phyloP scores from a whole-genome alignment of 1,284 basidiomycete species.

The Flammula alnicola region DNA sequence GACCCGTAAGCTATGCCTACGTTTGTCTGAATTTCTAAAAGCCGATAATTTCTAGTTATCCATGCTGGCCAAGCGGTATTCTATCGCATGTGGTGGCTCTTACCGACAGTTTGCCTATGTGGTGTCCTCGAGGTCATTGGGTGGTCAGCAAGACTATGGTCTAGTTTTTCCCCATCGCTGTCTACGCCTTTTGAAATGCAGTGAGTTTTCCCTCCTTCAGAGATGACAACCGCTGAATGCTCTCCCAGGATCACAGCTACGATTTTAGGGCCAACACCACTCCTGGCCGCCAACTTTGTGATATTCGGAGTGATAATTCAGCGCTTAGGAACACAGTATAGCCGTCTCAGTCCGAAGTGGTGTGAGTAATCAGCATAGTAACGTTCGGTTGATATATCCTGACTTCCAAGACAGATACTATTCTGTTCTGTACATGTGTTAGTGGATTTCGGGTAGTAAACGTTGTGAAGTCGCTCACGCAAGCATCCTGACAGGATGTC shows the following conservation, averaged over 20 bases:
- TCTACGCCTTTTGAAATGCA: constrained; percentile 15
- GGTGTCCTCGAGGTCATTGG: constrained; percentile 54
- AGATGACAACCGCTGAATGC: background rate
- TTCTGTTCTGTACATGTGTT: constrained; percentile 47
- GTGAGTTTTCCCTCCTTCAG: constrained; percentile 8
- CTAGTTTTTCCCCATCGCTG: constrained; percentile 26
- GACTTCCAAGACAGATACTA: constrained; percentile 40
- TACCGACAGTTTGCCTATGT: constrained; percentile 53
- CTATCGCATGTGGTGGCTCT: constrained; percentile 52
- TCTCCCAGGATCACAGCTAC: constrained; percentile 13
- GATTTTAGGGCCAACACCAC: constrained; percentile 11
- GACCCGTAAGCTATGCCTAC: constrained; percentile 18
- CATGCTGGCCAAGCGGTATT: constrained; percentile 49
- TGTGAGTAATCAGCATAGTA: constrained; percentile 36
- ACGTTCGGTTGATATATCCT: background rate
- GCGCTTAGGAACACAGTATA: constrained; percentile 47
- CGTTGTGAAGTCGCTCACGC: background rate
- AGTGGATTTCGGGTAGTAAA: constrained; percentile 13
- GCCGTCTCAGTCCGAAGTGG: constrained; percentile 42
- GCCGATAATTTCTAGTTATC: constrained; percentile 29
- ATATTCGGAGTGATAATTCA: constrained; percentile 51
- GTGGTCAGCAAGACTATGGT: constrained; percentile 44
- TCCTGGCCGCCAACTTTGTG: constrained; percentile 53
- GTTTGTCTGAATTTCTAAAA: background rate
- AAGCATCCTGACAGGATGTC: constrained; percentile 42